A percentile compares a stretch with the other conserved stretches of the same genome.
Conservation (phyloP, 2,329 filamentous ascomycete genomes). For the Fusarium camptoceras region DNA sequence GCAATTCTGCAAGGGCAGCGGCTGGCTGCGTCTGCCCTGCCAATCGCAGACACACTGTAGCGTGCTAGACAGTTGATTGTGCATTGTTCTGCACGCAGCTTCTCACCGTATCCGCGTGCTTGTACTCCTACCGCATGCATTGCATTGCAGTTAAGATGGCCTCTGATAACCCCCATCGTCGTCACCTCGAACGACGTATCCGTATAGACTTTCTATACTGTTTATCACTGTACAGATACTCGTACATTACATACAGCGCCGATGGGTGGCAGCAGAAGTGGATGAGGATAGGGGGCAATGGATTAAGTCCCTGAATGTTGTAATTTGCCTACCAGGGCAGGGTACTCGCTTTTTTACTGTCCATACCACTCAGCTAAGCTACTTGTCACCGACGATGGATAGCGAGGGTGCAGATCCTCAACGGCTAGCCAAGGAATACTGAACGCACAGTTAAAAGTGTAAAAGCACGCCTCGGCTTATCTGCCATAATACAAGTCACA, state of each 20-base stretch:
- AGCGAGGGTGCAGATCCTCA: conserved; percentile 28
- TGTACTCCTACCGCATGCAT: conserved; percentile 29
- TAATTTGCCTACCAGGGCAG: conserved; percentile 35
- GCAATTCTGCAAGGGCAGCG: conserved; percentile 44
- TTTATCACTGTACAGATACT: not conserved
- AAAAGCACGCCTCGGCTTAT: not conserved
- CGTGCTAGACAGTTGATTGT: conserved; percentile 29
- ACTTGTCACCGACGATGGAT: not conserved
- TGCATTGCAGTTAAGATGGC: conserved; percentile 6
- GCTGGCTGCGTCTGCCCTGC: conserved; percentile 44
- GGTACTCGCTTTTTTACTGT: conserved; percentile 14
- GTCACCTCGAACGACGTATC: conserved; percentile 4
- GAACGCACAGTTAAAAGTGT: not conserved
- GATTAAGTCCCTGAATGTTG: conserved; percentile 33
- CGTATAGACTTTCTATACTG: not conserved
- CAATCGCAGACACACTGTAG: conserved; percentile 40
- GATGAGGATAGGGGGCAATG: conserved; percentile 37
- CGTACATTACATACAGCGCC: not conserved
- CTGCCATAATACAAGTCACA: not conserved
- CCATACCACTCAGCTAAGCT: conserved; percentile 8
- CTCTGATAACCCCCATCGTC: conserved; percentile 9
- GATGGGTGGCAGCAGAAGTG: conserved; percentile 33
- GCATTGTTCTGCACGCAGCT: conserved; percentile 32
- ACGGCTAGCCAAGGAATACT: conserved; percentile 12
- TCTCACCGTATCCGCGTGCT: conserved; percentile 33